A percentile compares a stretch with the other conserved stretches of the same genome.
Evolutionary conservation across 148 eudicot genomes (phyloP).

Genomic region (Salicornia ramosissima): DNA sequence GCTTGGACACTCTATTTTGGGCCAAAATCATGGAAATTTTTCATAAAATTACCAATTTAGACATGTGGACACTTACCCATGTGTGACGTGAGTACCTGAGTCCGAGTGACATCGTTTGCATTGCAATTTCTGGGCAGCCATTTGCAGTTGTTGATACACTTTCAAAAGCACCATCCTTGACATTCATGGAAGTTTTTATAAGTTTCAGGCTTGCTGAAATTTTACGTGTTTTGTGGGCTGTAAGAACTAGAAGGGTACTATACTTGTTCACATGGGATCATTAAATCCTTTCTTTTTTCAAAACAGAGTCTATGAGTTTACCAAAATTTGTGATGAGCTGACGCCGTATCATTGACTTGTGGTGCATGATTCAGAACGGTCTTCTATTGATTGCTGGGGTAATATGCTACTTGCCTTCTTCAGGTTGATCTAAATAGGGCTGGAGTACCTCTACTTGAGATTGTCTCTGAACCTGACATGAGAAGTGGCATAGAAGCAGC

Average conservation of each 20-base stretch:
- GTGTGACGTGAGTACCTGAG: too few species aligned
- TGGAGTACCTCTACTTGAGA: constrained; percentile 95
- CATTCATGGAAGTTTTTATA: neutral
- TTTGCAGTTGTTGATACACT: neutral
- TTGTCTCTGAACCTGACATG: constrained; percentile 99
- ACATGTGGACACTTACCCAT: too few species aligned
- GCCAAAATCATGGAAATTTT: too few species aligned
- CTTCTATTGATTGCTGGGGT: neutral
- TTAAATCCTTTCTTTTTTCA: neutral
- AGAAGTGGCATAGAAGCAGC: constrained; percentile 96
- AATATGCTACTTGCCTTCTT: constrained; percentile 11
- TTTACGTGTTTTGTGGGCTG: neutral
- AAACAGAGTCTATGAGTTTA: neutral
- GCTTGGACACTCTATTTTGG: too few species aligned
- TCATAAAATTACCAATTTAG: too few species aligned
- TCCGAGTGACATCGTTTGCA: too few species aligned
- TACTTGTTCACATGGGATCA: neutral
- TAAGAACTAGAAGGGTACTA: neutral
- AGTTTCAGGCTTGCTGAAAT: neutral
- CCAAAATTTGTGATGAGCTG: neutral
- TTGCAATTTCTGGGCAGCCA: neutral
- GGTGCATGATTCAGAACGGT: neutral
- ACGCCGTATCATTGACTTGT: neutral
- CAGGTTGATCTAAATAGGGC: constrained; percentile 98
- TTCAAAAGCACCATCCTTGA: neutral